Evolutionary conservation across 495 filamentous ascomycete species (phyloP).

Genomic region (Penicillium coprophilum): DNA sequence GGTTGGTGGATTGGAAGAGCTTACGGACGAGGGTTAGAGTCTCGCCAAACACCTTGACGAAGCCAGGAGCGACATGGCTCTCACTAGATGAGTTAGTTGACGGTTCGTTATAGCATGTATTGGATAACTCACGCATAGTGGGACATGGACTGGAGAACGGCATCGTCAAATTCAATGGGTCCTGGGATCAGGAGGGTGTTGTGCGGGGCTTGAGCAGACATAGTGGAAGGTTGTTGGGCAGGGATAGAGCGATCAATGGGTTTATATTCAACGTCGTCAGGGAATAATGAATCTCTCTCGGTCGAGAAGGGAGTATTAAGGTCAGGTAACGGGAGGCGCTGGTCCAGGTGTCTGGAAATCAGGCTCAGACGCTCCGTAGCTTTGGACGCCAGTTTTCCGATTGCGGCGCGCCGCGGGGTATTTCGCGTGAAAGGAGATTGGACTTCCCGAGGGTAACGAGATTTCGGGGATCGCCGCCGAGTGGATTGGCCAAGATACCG

Average conservation of each 20-base stretch:
- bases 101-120: not conserved
- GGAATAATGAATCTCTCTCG: slow-evolving; percentile 53
- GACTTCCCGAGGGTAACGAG: slow-evolving; percentile 31
- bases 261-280: slow-evolving; percentile 60
- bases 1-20: slow-evolving; percentile 84
- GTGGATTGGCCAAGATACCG: slow-evolving; percentile 6
- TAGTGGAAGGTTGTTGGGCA: slow-evolving; percentile 34
- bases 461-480: slow-evolving; percentile 42
- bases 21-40: slow-evolving; percentile 82
- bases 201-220: slow-evolving; percentile 80
- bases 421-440: slow-evolving; percentile 14
- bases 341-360: slow-evolving; percentile 78
- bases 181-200: slow-evolving; percentile 89
- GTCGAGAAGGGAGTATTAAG: slow-evolving; percentile 68
- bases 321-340: slow-evolving; percentile 56
- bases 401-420: slow-evolving; percentile 44
- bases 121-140: slow-evolving; percentile 77
- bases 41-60: slow-evolving; percentile 89
- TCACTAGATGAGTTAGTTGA: slow-evolving; percentile 58
- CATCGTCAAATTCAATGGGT: slow-evolving; percentile 98
- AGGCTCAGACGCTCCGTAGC: slow-evolving; percentile 69
- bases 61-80: slow-evolving; percentile 84
- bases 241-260: slow-evolving; percentile 44
- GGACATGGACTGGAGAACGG: slow-evolving; percentile 89
- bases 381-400: slow-evolving; percentile 56